Evolutionary conservation across 164 flowering plant species (phyloP).

Genomic region (Dillenia suffruticosa): DNA sequence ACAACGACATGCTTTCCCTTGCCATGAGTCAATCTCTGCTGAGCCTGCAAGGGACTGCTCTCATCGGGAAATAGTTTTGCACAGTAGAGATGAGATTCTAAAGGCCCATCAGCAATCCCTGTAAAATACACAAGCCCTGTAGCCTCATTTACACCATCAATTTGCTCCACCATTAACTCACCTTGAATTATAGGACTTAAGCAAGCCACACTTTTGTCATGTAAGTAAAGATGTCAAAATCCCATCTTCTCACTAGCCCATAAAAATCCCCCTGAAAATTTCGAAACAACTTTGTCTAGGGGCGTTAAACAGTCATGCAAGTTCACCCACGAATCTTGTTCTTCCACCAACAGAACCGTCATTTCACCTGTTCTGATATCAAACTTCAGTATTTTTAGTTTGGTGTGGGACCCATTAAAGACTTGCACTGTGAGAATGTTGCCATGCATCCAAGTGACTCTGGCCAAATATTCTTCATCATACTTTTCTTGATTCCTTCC

Average conservation of each 20-base stretch:
- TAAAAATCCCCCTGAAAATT: conserved; percentile 66
- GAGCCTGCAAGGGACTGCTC: conserved; percentile 32
- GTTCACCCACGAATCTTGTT: conserved; percentile 68
- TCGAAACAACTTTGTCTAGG: conserved; percentile 49
- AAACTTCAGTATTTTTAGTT: conserved; percentile 65
- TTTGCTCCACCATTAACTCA: conserved; percentile 95
- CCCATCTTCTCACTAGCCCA: conserved; percentile 98
- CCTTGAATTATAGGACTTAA: conserved; percentile 85
- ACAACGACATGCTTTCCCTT: conserved; percentile 81
- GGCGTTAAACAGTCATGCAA: conserved; percentile 92
- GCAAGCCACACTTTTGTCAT: conserved; percentile 62
- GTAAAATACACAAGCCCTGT: conserved; percentile 77
- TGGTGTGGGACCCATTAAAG: conserved; percentile 61
- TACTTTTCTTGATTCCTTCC: conserved; percentile 20
- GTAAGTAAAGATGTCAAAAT: conserved; percentile 79
- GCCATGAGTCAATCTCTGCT: conserved; percentile 58
- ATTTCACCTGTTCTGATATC: conserved; percentile 72
- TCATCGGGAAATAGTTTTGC: conserved; percentile 47
- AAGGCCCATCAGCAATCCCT: conserved; percentile 74
- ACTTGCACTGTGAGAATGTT: conserved; percentile 76
- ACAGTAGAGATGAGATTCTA: conserved; percentile 67
- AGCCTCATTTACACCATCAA: conserved; percentile 80
- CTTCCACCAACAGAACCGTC: conserved; percentile 59
- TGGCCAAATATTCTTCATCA: conserved; percentile 81
- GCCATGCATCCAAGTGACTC: conserved; percentile 90